A percentile compares a stretch with the other conserved stretches of the same genome.
phyloP scores from a whole-genome alignment of 192 early-diverging fungal species.

The Mortierella antarctica region DNA sequence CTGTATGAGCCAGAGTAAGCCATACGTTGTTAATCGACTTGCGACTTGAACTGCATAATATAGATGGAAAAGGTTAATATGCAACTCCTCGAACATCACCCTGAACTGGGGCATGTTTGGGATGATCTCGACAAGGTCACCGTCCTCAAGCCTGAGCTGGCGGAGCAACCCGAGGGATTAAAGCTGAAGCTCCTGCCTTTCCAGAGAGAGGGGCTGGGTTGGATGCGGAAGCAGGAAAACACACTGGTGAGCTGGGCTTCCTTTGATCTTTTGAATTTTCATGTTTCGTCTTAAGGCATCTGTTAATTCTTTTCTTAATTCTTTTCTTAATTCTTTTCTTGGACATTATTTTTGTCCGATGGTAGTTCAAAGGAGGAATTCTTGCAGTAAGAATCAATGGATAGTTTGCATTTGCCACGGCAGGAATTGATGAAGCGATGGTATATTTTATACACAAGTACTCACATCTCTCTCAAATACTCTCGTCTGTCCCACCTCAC shows the following conservation, averaged over 20 bases:
- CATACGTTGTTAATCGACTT: too few species aligned
- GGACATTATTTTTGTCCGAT: conserved; percentile 13
- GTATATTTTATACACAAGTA: neutral
- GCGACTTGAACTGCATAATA: too few species aligned
- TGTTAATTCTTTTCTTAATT: conserved; percentile 1
- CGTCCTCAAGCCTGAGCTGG: conserved; percentile 43
- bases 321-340: neutral
- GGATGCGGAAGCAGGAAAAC: conserved; percentile 86
- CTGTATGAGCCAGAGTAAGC: too few species aligned
- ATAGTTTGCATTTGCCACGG: neutral
- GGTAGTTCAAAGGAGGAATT: conserved; percentile 78
- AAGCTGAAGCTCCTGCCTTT: conserved; percentile 87
- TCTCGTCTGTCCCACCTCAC: neutral
- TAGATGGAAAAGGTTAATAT: conserved; percentile 54
- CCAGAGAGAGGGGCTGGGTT: conserved; percentile 86
- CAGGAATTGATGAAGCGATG: neutral
- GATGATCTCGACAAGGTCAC: conserved; percentile 59
- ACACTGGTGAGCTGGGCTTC: conserved; percentile 1
- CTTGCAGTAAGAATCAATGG: conserved; percentile 62
- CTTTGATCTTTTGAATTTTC: neutral
- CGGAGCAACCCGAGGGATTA: conserved; percentile 74
- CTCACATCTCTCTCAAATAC: neutral
- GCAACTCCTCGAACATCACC: conserved; percentile 57
- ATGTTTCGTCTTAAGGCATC: conserved; percentile 15
- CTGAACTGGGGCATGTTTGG: conserved; percentile 74